Evolutionary conservation across 768 basidiomycete species (phyloP), one percentile per base, ranked within the genome.

Genomic region (Hypholoma fasciculare): DNA sequence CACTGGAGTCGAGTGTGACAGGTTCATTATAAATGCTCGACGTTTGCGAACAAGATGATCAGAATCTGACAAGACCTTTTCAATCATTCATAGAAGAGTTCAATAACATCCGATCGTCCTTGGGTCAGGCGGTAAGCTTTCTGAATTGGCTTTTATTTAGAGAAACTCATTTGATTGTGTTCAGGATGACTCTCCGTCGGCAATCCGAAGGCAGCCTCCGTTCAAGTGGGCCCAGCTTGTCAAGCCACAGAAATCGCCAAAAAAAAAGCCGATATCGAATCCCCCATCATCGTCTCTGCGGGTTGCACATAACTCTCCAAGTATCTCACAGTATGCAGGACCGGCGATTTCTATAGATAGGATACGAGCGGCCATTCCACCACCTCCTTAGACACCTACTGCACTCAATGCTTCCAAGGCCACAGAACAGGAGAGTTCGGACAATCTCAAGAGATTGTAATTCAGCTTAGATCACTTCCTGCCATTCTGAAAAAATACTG

Each of bases 401-500:
- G 7, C 27, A 30, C 61, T 68, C 39, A 69, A 67, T 38, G 71
- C 73, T 13, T 71, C 78, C 3, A 85, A 83, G 63, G 78, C 83
- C 0, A 71, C 73, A 17, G 77, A 84, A 27, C 85, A 88, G 65
- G 89, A 92, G 40, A 90, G 84, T 63, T 75, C 77, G 16, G 80
- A 82, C 65, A 93, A 92, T 64, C 79, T 93, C 61, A 94, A 96
- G 77, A 93, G 90, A 66, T 98, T 99, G 84, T 94, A 96, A 72
- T 96, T 99, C 59, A 97, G 92, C 63, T 72, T 99, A 57, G 96
- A 98, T 97, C 98, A 20, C 78, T 99, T 14, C 97, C 97, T 1
- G 97, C 97, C 0, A 97, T 97, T 14, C 78, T 99, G 61, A 98
- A 98, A 77, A 98, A 98, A 73, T 99, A 99, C 72, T 94, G 93